A percentile compares a stretch with the other conserved stretches of the same genome.
Conservation (phyloP, 176 grass and related monocot species). For the Dactylis glomerata region DNA sequence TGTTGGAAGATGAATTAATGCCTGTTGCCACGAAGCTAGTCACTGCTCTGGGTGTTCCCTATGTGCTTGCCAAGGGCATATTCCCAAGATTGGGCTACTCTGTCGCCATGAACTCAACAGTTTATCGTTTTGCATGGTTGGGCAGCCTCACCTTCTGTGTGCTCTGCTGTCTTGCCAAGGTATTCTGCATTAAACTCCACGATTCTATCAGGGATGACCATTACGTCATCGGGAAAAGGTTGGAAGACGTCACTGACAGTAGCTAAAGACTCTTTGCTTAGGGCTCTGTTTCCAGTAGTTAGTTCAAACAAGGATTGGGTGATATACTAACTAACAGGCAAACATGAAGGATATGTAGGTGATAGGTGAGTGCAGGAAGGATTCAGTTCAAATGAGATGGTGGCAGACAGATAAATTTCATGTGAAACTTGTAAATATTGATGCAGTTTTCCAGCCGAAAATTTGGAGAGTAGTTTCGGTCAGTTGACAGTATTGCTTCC, state of each 20-base stretch:
- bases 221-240: slow-evolving; percentile 36
- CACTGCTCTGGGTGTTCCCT: slow-evolving; percentile 44
- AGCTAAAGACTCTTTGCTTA: neutral
- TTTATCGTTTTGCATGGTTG: slow-evolving; percentile 51
- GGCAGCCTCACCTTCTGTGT: slow-evolving; percentile 20
- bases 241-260: slow-evolving; percentile 34
- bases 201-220: slow-evolving; percentile 49
- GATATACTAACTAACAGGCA: neutral
- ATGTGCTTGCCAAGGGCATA: slow-evolving; percentile 39
- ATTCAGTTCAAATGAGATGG: neutral
- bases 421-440: neutral
- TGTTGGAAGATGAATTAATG: slow-evolving; percentile 39
- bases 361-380: neutral
- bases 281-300: neutral
- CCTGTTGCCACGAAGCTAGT: slow-evolving; percentile 41
- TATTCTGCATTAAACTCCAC: slow-evolving; percentile 31
- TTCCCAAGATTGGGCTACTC: slow-evolving; percentile 48
- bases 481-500: neutral
- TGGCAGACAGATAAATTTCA: neutral
- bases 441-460: neutral
- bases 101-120: slow-evolving; percentile 30
- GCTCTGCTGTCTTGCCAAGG: slow-evolving; percentile 26
- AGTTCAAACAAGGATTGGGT: neutral
- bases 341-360: neutral
- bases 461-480: neutral